Evolutionary conservation across 129 eudicot species (phyloP), one percentile per base, ranked within the genome.

Genomic region (Flaveria robusta): DNA sequence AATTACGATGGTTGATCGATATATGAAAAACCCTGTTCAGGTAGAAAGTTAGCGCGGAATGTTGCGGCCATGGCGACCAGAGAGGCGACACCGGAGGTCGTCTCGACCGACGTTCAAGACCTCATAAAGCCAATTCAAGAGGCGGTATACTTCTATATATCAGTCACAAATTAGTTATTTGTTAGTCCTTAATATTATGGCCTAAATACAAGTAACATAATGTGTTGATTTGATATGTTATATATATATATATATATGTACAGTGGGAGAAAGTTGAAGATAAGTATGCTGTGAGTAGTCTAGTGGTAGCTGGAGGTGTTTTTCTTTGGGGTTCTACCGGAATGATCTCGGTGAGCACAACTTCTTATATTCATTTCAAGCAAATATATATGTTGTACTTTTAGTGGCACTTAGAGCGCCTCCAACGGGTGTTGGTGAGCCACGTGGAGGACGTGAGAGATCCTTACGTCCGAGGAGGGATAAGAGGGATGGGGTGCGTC

Each of bases 221-320:
- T 5, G 22, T 65, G 7, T 29, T 31, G 7, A 13, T 19, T 31
- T 20, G 55, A 3, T 29, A 16, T 50, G 7, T 31, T 47, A 19
- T 29, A 13, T 10, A 34, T 34, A 5, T 34, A 7, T 47, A 19
- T 29, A 13, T 10, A 34, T 34, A 5, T 34, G 39, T 34, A 5
- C 1, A 93, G 98, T 93, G 98, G 98, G 95, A 88, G 42, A 93
- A 93, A 81, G 87, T 93, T 23, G 98, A 93, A 76, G 98, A 93
- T 81, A 93, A 93, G 83, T 93, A 91, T 72, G 97, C 98, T 29
- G 93, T 93, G 82, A 85, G 81, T 80, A 88, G 96, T 81, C 86
- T 93, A 46, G 93, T 52, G n/a, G 88, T 91, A 63, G 95, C 98
- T 51, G 91, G 87, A 46, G 71, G 23, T 47, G 83, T 93, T 71